A percentile compares a stretch with the other conserved stretches of the same genome.
Evolutionary conservation across 1,139 yeast genomes (phyloP).

Genomic region (Geotrichum europaeum): DNA sequence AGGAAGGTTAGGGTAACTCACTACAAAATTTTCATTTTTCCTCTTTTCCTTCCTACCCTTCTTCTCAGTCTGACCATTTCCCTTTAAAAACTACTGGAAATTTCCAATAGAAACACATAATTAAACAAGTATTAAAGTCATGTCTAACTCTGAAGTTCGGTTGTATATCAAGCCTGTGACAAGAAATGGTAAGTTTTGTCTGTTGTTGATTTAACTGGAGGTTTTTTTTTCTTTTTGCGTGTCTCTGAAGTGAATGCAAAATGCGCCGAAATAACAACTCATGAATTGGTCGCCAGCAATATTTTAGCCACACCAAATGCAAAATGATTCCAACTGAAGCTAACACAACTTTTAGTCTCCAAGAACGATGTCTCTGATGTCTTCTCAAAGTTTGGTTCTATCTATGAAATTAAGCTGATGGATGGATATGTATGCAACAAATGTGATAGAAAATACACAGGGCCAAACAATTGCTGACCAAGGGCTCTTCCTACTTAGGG

Average conservation of each 20-base stretch:
- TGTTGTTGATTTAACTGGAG: neutral
- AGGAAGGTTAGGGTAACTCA: neutral
- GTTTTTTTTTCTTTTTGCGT: neutral
- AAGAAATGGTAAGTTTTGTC: constrained; percentile 20
- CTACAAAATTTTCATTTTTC: neutral
- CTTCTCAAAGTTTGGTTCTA: constrained; percentile 61
- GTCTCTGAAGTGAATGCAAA: neutral
- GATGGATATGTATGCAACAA: constrained; percentile 55
- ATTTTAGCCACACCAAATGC: neutral
- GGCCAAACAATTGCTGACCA: neutral
- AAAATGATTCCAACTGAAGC: neutral
- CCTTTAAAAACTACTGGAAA: neutral
- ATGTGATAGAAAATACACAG: neutral
- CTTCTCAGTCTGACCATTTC: neutral
- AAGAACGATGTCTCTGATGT: constrained; percentile 62
- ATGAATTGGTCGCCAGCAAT: neutral
- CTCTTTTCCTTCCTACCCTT: neutral
- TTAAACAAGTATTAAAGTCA: neutral
- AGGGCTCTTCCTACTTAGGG: constrained; percentile 17
- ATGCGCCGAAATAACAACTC: neutral
- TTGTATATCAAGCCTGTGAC: constrained; percentile 22
- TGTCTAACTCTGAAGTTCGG: constrained; percentile 23
- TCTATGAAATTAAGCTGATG: constrained; percentile 60
- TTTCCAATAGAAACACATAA: neutral
- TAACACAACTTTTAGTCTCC: constrained; percentile 32